Conservation (phyloP, 257 asterid species). For the Solanum paucissectum region DNA sequence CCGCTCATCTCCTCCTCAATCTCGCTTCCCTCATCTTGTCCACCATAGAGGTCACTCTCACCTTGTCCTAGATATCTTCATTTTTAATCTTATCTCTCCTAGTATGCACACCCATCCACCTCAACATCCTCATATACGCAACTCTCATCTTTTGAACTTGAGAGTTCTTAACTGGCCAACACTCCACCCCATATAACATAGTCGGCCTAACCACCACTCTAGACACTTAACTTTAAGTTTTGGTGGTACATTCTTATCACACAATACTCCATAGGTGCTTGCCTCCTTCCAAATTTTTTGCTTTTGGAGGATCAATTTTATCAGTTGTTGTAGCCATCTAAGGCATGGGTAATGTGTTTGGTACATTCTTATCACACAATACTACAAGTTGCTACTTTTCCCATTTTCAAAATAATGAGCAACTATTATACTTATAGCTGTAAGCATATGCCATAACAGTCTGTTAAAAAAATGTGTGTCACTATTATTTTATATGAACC, state of each 20-base stretch:
- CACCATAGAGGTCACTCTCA: background rate
- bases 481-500: background rate
- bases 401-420: background rate
- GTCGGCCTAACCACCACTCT: background rate
- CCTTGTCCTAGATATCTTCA: background rate
- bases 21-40: background rate
- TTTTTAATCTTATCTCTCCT: background rate
- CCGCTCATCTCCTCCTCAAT: background rate
- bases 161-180: background rate
- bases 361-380: background rate
- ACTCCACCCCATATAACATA: background rate
- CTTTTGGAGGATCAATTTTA: background rate
- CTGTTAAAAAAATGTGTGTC: background rate
- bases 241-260: background rate
- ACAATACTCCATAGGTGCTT: background rate
- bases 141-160: background rate
- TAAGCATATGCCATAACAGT: background rate
- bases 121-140: background rate
- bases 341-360: background rate
- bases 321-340: background rate
- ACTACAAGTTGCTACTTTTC: background rate
- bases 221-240: background rate
- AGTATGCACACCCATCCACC: background rate
- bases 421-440: background rate
- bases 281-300: background rate